phyloP scores from a whole-genome alignment of 2,329 filamentous ascomycete genomes.

The Zasmidium angulare region DNA sequence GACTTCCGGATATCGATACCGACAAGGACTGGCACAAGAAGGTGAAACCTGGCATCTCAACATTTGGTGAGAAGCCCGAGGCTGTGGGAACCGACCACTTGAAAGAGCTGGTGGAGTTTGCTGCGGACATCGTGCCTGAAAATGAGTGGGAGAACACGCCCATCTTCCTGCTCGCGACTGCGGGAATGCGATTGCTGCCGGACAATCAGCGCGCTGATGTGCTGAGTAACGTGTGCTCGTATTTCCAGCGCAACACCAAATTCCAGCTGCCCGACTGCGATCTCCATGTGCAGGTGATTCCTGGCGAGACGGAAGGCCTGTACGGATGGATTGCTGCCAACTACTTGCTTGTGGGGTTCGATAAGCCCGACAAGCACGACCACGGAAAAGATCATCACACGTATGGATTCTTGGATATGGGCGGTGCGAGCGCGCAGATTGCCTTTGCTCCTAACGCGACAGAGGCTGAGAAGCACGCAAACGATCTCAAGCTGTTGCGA shows the following conservation, averaged over 20 bases:
- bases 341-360: constrained; percentile 89
- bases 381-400: constrained; percentile 90
- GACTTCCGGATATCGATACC: constrained; percentile 76
- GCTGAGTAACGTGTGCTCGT: constrained; percentile 76
- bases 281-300: constrained; percentile 88
- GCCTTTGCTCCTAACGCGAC: constrained; percentile 94
- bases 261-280: constrained; percentile 90
- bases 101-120: constrained; percentile 75
- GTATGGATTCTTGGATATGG: constrained; percentile 98
- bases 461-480: constrained; percentile 82
- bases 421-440: constrained; percentile 94
- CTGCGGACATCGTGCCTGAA: constrained; percentile 72
- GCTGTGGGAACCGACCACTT: constrained; percentile 81
- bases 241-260: constrained; percentile 71
- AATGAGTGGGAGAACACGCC: constrained; percentile 80
- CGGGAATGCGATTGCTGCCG: constrained; percentile 86
- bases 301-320: constrained; percentile 90
- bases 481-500: constrained; percentile 83
- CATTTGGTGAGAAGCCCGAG: constrained; percentile 75
- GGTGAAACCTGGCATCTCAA: constrained; percentile 86
- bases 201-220: constrained; percentile 70
- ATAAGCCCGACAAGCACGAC: constrained; percentile 69
- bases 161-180: constrained; percentile 92
- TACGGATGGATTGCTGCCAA: constrained; percentile 98
- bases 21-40: constrained; percentile 90